A percentile compares a stretch with the other conserved stretches of the same genome.
Evolutionary conservation across 2,329 filamentous ascomycete species (phyloP).

Genomic region (Pseudogymnoascus sp.): DNA sequence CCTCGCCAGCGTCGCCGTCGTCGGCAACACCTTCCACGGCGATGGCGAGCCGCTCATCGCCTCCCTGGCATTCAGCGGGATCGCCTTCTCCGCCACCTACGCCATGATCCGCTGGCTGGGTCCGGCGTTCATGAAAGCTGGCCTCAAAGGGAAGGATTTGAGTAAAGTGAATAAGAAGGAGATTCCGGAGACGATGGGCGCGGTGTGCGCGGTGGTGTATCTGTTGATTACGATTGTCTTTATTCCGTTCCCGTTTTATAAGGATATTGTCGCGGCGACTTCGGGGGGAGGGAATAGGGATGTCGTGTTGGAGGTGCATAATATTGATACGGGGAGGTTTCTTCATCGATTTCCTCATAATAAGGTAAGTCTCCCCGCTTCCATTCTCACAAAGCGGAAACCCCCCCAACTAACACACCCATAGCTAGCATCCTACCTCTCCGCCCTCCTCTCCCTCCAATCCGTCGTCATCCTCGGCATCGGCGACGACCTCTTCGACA

Average conservation of each 20-base stretch:
- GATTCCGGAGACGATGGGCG: constrained; percentile 94
- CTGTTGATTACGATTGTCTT: constrained; percentile 83
- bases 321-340: constrained; percentile 65
- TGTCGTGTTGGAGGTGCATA: constrained; percentile 49
- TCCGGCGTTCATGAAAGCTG: constrained; percentile 76
- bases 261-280: constrained; percentile 91
- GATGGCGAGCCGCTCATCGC: constrained; percentile 83
- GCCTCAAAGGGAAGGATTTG: constrained; percentile 83
- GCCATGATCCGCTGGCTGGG: constrained; percentile 91
- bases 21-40: constrained; percentile 72
- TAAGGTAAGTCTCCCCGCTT: constrained; percentile 52
- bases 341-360: constrained; percentile 89
- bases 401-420: constrained; percentile 10
- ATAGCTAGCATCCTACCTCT: constrained; percentile 87
- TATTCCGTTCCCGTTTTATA: constrained; percentile 95
- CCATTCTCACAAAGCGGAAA: background rate
- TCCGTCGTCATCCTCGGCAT: constrained; percentile 85
- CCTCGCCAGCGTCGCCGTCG: constrained; percentile 60
- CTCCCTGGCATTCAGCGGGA: constrained; percentile 74
- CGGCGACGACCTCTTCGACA: constrained; percentile 94
- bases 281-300: constrained; percentile 90
- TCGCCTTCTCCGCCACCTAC: constrained; percentile 76
- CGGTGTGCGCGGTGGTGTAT: constrained; percentile 86
- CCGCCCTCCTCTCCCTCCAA: constrained; percentile 87
- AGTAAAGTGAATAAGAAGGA: constrained; percentile 67